These are phyloP conservation scores for Tulasnella sp. DNA, from an alignment of 768 basidiomycete genomes.

Conservation along the genomic window DNA sequence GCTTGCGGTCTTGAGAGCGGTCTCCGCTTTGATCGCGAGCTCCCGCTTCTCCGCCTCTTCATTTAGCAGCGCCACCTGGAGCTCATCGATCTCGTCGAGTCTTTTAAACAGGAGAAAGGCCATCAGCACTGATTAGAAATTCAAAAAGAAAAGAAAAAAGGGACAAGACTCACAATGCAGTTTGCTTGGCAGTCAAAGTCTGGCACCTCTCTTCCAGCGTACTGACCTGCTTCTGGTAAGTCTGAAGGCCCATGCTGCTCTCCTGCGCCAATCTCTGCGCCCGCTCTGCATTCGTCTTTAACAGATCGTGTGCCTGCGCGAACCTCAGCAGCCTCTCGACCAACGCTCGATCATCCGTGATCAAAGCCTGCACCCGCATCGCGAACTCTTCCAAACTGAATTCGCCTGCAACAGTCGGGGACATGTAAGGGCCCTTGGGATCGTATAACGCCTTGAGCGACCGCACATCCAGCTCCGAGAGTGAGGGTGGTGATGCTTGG, in stretches of 20 bases:
- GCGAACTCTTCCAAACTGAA: constrained; percentile 73
- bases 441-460: constrained; percentile 76
- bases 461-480: constrained; percentile 79
- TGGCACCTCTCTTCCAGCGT: constrained; percentile 67
- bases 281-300: constrained; percentile 86
- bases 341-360: constrained; percentile 72
- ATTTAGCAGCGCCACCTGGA: constrained; percentile 54
- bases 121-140: background rate
- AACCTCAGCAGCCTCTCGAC: constrained; percentile 77
- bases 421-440: constrained; percentile 18
- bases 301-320: constrained; percentile 78
- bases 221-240: constrained; percentile 81
- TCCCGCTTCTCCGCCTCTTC: constrained; percentile 50
- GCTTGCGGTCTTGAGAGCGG: constrained; percentile 42
- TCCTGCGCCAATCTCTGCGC: constrained; percentile 87
- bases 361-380: constrained; percentile 63
- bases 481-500: constrained; percentile 32
- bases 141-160: background rate
- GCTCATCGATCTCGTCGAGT: constrained; percentile 51
- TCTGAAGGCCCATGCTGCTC: constrained; percentile 66
- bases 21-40: constrained; percentile 58
- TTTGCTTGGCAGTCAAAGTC: constrained; percentile 39
- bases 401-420: constrained; percentile 25
- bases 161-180: constrained; percentile 40
- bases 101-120: constrained; percentile 29